A percentile compares a stretch with the other conserved stretches of the same genome.
These are phyloP conservation scores for Globisporangium barbulae DNA, from an alignment of 352 stramenopile genomes.

Conservation along the genomic window DNA sequence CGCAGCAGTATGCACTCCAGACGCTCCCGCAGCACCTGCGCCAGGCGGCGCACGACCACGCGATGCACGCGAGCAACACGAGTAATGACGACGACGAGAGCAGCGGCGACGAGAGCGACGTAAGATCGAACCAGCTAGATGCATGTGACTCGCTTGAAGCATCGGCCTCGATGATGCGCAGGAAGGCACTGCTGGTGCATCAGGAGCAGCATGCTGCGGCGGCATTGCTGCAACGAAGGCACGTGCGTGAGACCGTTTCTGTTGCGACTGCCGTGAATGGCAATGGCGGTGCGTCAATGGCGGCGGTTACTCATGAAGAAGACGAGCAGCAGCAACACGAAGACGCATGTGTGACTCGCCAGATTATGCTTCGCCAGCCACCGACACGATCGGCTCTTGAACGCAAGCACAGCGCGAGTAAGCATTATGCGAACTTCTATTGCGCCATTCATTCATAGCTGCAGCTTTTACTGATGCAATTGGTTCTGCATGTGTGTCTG, in stretches of 20 bases:
- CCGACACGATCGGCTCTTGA: neutral
- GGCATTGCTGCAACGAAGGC: neutral
- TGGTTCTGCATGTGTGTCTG: neutral
- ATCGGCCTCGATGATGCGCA: neutral
- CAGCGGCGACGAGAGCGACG: neutral
- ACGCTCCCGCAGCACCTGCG: constrained; percentile 12
- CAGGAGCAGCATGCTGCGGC: neutral
- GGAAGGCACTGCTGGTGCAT: neutral
- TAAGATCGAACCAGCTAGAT: constrained; percentile 5
- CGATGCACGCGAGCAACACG: neutral
- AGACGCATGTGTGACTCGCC: neutral
- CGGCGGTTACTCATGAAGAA: too few relatives aligned
- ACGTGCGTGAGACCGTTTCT: neutral
- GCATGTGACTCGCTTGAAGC: neutral
- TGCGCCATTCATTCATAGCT: neutral
- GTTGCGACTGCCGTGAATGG: neutral
- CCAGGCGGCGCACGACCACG: constrained; percentile 6
- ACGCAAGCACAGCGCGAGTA: constrained; percentile 3
- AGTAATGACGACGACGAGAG: neutral
- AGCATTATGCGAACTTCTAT: neutral
- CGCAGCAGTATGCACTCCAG: constrained; percentile 10
- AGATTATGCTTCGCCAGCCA: neutral
- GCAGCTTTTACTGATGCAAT: neutral
- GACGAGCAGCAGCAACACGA: neutral
- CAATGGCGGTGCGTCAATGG: neutral